Evolutionary conservation across 257 asterid species (phyloP).

Genomic region (Ocimum tenuiflorum): DNA sequence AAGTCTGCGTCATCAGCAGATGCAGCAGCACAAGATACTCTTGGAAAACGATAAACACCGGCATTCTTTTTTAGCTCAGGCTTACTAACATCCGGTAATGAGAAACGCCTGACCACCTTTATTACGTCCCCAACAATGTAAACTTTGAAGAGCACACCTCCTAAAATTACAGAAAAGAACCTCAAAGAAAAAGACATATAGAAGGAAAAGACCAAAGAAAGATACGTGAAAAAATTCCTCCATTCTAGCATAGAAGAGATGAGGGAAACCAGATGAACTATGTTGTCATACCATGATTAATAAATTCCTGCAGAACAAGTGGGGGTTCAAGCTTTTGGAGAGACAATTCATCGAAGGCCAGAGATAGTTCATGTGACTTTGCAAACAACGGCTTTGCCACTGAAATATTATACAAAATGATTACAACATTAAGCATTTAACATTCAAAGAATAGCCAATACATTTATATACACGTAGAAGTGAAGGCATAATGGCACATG

Average conservation of each 20-base stretch:
- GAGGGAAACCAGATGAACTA: not conserved
- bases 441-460: not conserved
- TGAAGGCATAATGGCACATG: not conserved
- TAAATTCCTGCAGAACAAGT: constrained; percentile 88
- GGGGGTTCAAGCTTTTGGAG: constrained; percentile 88
- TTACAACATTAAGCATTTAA: constrained; percentile 1
- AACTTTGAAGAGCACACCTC: constrained; percentile 92
- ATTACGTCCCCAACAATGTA: constrained; percentile 88
- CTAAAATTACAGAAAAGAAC: constrained; percentile 34
- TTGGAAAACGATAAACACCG: constrained; percentile 83
- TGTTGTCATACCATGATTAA: constrained; percentile 64
- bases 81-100: constrained; percentile 80
- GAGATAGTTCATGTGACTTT: constrained; percentile 83
- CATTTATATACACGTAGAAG: not conserved
- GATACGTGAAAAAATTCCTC: not conserved
- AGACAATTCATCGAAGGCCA: constrained; percentile 78
- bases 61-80: constrained; percentile 50
- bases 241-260: not conserved
- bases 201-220: no score
- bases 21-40: constrained; percentile 98
- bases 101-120: constrained; percentile 88
- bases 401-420: constrained; percentile 19
- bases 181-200: no score
- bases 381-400: constrained; percentile 95
- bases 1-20: constrained; percentile 93